These are phyloP conservation scores for Albatrellus ellisii DNA, from an alignment of 768 basidiomycete genomes.

Conservation along the genomic window DNA sequence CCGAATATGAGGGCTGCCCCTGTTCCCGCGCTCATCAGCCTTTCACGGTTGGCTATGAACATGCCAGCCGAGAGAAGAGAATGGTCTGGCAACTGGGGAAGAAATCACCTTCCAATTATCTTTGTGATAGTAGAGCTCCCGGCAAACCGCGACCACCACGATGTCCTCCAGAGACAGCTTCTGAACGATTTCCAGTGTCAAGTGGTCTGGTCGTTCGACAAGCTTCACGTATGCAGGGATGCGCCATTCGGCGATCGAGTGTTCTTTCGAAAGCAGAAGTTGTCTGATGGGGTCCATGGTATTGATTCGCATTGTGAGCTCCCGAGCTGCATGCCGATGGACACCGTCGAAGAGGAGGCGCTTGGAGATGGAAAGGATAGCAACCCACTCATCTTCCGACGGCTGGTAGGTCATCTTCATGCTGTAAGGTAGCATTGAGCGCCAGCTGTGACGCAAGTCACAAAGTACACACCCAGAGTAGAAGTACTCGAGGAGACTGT, in stretches of 20 bases:
- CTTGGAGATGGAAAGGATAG: conserved; percentile 11
- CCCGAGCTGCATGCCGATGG: conserved; percentile 8
- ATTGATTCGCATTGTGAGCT: conserved; percentile 5
- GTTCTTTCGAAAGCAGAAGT: conserved; percentile 12
- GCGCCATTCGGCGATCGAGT: conserved; percentile 14
- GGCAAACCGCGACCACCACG: too few species aligned
- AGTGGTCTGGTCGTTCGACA: conserved; percentile 6
- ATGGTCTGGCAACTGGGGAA: too few species aligned
- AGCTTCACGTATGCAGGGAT: conserved; percentile 8
- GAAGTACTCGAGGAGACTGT: background rate
- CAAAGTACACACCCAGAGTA: background rate
- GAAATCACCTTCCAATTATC: too few species aligned
- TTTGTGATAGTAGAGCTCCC: too few species aligned
- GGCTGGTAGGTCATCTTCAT: too few species aligned
- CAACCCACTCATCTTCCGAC: too few species aligned
- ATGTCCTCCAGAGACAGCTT: background rate
- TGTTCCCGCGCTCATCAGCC: too few species aligned
- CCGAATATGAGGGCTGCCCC: too few species aligned
- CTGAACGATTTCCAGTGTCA: background rate
- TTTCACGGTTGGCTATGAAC: too few species aligned
- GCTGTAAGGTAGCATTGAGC: too few species aligned
- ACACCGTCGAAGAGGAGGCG: conserved; percentile 9
- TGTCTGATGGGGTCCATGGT: conserved; percentile 10
- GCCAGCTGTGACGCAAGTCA: too few species aligned
- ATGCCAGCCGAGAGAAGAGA: too few species aligned